Evolutionary conservation across 208 protist species (phyloP).

Genomic region (Blechomonas ayalai): DNA sequence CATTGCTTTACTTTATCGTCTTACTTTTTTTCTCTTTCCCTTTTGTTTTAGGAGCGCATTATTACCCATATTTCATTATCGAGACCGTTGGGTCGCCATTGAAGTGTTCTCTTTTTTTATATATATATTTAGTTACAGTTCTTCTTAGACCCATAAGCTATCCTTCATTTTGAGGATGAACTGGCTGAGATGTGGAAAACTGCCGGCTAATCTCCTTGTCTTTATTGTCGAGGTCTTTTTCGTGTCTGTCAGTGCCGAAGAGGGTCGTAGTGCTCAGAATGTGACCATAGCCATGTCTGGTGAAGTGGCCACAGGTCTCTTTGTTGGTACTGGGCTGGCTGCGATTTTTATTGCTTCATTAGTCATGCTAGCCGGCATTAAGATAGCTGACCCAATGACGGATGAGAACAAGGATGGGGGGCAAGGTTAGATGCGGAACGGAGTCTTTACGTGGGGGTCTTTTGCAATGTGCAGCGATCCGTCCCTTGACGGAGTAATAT

Average conservation of each 20-base stretch:
- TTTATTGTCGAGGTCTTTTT: conserved; percentile 8
- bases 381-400: conserved; percentile 42
- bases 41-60: conserved; percentile 2
- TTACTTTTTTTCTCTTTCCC: not conserved
- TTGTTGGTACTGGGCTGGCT: conserved; percentile 49
- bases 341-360: conserved; percentile 57
- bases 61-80: not conserved
- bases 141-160: too few species aligned
- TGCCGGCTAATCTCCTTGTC: too few species aligned
- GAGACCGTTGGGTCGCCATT: too few species aligned
- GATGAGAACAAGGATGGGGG: conserved; percentile 10
- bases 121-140: not conserved
- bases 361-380: conserved; percentile 68
- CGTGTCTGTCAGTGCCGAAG: conserved; percentile 8
- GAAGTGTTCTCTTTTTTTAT: conserved; percentile 3
- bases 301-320: conserved; percentile 45
- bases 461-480: too few species aligned
- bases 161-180: too few species aligned
- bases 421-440: too few species aligned
- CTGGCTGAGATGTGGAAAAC: too few species aligned
- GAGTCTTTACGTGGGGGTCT: too few species aligned
- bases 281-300: conserved; percentile 61
- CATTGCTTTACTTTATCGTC: too few species aligned
- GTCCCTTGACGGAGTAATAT: too few species aligned
- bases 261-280: conserved; percentile 5